Evolutionary conservation across 345 rosid species (phyloP), one percentile per base, ranked within the genome.

Genomic region (Sonneratia alba): DNA sequence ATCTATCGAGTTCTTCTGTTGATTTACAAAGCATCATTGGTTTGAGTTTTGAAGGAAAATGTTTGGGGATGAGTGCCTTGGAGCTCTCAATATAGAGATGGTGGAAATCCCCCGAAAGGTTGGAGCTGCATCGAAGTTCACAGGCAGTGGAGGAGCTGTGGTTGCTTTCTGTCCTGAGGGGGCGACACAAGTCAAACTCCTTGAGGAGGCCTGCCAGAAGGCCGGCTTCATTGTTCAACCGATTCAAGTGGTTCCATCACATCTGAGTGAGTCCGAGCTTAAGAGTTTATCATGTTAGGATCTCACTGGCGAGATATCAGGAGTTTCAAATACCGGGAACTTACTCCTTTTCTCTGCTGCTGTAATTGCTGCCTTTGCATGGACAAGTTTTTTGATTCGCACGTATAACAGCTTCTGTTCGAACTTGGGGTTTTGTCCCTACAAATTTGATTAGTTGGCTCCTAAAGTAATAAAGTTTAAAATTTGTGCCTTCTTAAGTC

Each of bases 111-210:
- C 94, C 34, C 83, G 96, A 67, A 85, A 84, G 67, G 81, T 86
- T 15, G 97, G 97, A 6, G 94, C 96, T 68, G 89, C 96, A 0
- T 83, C 97, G 0, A 95, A 95, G 79, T 92, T 92, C 77, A 95
- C 99, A 0, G 96, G 97, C 70, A 95, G 99, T 62, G 99, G 97
- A 68, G 97, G 99, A 77, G 99, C 97, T 13, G 96, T 89, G 71
- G 89, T 95, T 73, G 97, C 78, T 11, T 92, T 80, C 83, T 92
- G 99, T 71, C 99, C 94, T 0, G 76, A 83, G 0, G 97, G 93
- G 3, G 78, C 82, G 38, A 51, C 83, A 27, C 99, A 95, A 72
- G 91, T 76, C 45, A 74, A 85, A 74, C 89, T 73, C 71, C 81
- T 95, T 56, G 90, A 90, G 81, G 89, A 89, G 63, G 93, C 79